Percentiles rank a stretch among this genome's conserved stretches.
These are phyloP conservation scores for Brassica rapa DNA, from an alignment of 345 rosid species.

Conservation along the genomic window DNA sequence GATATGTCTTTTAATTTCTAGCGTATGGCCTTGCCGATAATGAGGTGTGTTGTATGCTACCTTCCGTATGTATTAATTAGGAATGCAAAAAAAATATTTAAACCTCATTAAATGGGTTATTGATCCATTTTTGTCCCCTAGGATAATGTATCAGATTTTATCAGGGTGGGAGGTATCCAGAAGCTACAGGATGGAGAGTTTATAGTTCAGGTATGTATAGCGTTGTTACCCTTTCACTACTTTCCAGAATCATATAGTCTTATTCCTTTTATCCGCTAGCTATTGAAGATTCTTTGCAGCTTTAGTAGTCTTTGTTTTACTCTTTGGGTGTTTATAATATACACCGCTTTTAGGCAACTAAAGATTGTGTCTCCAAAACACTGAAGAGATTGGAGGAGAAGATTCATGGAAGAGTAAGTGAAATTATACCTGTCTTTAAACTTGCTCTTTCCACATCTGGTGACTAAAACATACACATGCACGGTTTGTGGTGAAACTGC, in stretches of 20 bases:
- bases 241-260: slow-evolving; percentile 19
- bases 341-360: slow-evolving; percentile 72
- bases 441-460: not conserved
- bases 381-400: slow-evolving; percentile 96
- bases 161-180: slow-evolving; percentile 95
- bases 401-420: slow-evolving; percentile 88
- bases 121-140: slow-evolving; percentile 45
- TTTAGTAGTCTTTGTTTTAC: slow-evolving; percentile 1
- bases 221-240: slow-evolving; percentile 4
- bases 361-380: slow-evolving; percentile 97
- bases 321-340: slow-evolving; percentile 2
- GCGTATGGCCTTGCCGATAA: slow-evolving; percentile 91
- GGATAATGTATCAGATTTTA: slow-evolving; percentile 97
- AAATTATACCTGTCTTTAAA: slow-evolving; percentile 13
- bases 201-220: slow-evolving; percentile 75
- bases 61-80: not conserved
- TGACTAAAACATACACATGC: slow-evolving; percentile 8
- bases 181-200: slow-evolving; percentile 97
- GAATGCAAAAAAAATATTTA: slow-evolving; percentile 20
- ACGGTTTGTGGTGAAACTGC: slow-evolving; percentile 17
- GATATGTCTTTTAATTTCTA: not conserved
- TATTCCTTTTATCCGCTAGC: not conserved
- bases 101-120: slow-evolving; percentile 30
- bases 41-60: slow-evolving; percentile 61
- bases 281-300: slow-evolving; percentile 4